phyloP scores from a whole-genome alignment of 2,329 filamentous ascomycete species.

The Neofusicoccum parvum region DNA sequence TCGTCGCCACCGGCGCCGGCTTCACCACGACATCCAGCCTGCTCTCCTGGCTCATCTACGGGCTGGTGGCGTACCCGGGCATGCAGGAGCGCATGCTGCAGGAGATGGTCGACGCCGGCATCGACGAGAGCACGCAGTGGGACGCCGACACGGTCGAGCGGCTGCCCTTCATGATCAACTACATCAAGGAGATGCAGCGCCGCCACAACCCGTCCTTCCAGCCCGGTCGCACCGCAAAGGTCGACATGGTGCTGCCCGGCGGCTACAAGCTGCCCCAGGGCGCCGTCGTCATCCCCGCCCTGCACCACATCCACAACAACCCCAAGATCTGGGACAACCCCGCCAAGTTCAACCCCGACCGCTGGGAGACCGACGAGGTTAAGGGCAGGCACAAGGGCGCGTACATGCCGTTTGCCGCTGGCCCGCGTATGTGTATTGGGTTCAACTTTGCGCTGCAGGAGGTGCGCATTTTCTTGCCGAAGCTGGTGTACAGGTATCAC shows the following conservation, averaged over 20 bases:
- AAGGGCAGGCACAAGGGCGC: conserved; percentile 52
- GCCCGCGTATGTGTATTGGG: conserved; percentile 62
- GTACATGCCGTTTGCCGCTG: conserved; percentile 63
- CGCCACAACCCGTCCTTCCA: conserved; percentile 64
- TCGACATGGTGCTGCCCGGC: conserved; percentile 60
- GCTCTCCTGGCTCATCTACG: conserved; percentile 61
- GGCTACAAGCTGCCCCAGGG: conserved; percentile 59
- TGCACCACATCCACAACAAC: conserved; percentile 54
- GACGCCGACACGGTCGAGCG: conserved; percentile 39
- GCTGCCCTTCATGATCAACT: conserved; percentile 58
- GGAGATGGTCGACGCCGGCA: conserved; percentile 52
- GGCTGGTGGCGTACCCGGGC: conserved; percentile 55
- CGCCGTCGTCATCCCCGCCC: conserved; percentile 55
- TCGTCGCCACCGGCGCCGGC: conserved; percentile 60
- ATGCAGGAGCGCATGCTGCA: conserved; percentile 61
- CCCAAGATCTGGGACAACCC: conserved; percentile 61
- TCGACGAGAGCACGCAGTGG: conserved; percentile 37
- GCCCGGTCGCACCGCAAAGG: conserved; percentile 59
- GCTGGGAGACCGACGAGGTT: conserved; percentile 59
- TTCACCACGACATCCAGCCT: conserved; percentile 64
- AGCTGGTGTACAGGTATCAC: conserved; percentile 62
- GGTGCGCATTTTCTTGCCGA: conserved; percentile 60
- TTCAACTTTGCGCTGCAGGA: conserved; percentile 67
- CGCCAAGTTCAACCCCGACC: conserved; percentile 59
- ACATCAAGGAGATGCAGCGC: conserved; percentile 63